These are phyloP conservation scores for Phialophora verrucosa DNA, from an alignment of 2,329 filamentous ascomycete genomes.

Conservation along the genomic window DNA sequence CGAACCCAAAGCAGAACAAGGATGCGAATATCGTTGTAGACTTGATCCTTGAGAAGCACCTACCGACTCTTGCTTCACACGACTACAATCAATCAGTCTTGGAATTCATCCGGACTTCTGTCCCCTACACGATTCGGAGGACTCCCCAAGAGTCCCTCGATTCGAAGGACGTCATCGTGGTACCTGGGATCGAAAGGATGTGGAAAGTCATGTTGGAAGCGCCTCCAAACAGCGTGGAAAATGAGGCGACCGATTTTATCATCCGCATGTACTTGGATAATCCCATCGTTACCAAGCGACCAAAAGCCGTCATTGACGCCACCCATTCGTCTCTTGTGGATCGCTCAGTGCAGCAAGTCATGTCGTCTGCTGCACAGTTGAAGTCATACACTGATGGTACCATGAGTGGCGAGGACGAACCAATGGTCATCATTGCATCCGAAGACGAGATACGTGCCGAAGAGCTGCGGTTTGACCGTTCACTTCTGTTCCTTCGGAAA, in stretches of 20 bases:
- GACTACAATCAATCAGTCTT: slow-evolving; percentile 33
- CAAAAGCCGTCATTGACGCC: slow-evolving; percentile 56
- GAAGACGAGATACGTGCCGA: slow-evolving; percentile 60
- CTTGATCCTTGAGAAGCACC: slow-evolving; percentile 32
- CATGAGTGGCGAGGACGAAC: slow-evolving; percentile 56
- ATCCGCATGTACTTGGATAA: slow-evolving; percentile 74
- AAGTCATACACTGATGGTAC: slow-evolving; percentile 56
- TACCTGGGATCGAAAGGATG: slow-evolving; percentile 69
- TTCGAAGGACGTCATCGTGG: slow-evolving; percentile 49
- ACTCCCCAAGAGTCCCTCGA: slow-evolving; percentile 43
- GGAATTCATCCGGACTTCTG: slow-evolving; percentile 34
- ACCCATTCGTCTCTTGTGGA: slow-evolving; percentile 74
- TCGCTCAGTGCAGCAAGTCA: slow-evolving; percentile 74
- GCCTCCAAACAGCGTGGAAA: slow-evolving; percentile 68
- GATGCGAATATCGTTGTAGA: slow-evolving; percentile 31
- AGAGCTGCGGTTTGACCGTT: slow-evolving; percentile 70
- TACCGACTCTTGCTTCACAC: slow-evolving; percentile 28
- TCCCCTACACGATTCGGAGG: slow-evolving; percentile 29
- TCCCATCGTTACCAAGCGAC: slow-evolving; percentile 49
- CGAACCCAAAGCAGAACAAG: slow-evolving; percentile 43
- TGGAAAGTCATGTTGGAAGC: slow-evolving; percentile 81
- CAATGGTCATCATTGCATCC: slow-evolving; percentile 59
- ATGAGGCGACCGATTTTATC: slow-evolving; percentile 70
- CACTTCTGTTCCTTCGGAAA: slow-evolving; percentile 69
- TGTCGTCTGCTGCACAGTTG: slow-evolving; percentile 65